These are phyloP conservation scores for Plantago elongata DNA, from an alignment of 257 asterid genomes.

Conservation along the genomic window DNA sequence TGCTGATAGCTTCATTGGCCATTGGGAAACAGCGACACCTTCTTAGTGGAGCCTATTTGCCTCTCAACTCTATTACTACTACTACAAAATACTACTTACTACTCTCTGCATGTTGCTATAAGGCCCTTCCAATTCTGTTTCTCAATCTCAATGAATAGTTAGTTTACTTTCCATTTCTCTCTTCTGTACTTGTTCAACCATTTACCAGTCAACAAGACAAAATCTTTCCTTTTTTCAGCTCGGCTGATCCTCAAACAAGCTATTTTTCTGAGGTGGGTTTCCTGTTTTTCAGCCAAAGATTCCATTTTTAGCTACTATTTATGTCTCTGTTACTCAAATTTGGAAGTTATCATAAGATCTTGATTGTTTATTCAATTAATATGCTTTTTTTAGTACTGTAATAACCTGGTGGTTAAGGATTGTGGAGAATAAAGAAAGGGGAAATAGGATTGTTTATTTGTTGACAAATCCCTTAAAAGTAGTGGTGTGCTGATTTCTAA, in stretches of 20 bases:
- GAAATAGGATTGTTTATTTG: not conserved
- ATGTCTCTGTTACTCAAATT: not conserved
- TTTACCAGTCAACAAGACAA: not conserved
- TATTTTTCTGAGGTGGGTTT: slow-evolving; percentile 5
- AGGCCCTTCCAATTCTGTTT: not conserved
- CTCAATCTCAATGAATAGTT: not conserved
- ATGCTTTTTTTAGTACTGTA: not conserved
- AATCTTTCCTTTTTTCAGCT: slow-evolving; percentile 2
- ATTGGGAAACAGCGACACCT: slow-evolving; percentile 20
- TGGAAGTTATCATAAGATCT: no score
- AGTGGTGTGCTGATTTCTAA: slow-evolving; percentile 10
- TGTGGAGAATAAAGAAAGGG: no score
- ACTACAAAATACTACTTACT: no score
- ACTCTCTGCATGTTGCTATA: slow-evolving; percentile 18
- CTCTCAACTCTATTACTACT: no score
- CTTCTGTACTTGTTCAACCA: not conserved
- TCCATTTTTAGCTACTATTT: not conserved
- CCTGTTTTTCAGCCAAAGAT: not conserved
- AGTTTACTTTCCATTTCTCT: no score
- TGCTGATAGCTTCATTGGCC: not conserved
- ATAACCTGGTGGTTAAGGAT: not conserved
- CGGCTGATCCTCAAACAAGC: slow-evolving; percentile 19
- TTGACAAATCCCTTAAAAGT: not conserved
- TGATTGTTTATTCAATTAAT: no score
- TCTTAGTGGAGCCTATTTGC: slow-evolving; percentile 4